Percentiles rank a stretch among this genome's conserved stretches.
These are phyloP conservation scores for Ephemerocybe angulata DNA, from an alignment of 768 basidiomycete genomes.

Conservation along the genomic window DNA sequence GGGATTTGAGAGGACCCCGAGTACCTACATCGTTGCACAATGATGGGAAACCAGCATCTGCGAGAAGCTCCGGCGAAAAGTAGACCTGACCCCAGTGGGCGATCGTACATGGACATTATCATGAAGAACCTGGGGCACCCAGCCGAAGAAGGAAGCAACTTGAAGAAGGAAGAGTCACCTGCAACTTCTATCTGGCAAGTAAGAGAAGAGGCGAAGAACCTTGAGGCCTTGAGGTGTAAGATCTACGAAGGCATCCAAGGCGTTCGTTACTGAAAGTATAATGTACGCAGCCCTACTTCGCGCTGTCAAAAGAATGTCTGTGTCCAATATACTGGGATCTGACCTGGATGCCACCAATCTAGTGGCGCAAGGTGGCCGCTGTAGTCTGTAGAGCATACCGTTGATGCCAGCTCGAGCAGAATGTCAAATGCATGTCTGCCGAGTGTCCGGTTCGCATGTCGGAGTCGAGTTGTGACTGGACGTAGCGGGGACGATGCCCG, in stretches of 20 bases:
- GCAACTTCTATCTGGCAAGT: background rate
- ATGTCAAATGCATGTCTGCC: slow-evolving; percentile 2
- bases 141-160: background rate
- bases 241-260: background rate
- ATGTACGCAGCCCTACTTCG: background rate
- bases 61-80: too few species aligned
- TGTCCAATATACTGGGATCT: slow-evolving; percentile 11
- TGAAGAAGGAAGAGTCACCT: background rate
- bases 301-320: slow-evolving; percentile 10
- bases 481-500: background rate
- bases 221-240: background rate
- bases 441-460: background rate
- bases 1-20: too few species aligned
- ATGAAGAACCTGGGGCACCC: background rate
- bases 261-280: background rate
- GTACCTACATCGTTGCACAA: too few species aligned
- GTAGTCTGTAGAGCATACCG: background rate
- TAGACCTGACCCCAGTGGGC: too few species aligned
- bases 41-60: too few species aligned
- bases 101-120: too few species aligned
- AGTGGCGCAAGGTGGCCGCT: slow-evolving; percentile 7
- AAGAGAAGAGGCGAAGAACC: background rate
- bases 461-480: slow-evolving; percentile 1
- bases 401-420: background rate
- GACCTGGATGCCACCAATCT: slow-evolving; percentile 5